phyloP scores from a whole-genome alignment of 352 stramenopile genomes.

The Pythium coloratum region DNA sequence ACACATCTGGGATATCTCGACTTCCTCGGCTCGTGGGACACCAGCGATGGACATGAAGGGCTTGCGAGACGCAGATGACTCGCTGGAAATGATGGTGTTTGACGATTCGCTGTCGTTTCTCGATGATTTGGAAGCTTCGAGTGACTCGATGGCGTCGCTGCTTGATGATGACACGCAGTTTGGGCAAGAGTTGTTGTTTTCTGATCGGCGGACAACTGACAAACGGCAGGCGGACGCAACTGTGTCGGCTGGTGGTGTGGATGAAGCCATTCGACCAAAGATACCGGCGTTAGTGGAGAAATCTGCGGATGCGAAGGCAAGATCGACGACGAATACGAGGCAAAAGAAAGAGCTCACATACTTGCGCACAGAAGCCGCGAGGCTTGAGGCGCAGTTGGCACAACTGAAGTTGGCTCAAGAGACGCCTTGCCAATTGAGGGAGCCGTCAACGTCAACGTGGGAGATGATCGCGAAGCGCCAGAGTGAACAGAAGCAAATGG shows the following conservation, averaged over 20 bases:
- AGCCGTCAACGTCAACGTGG: conserved; percentile 21
- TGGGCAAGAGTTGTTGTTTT: too few species aligned
- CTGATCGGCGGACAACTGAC: neutral
- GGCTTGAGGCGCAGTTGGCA: conserved; percentile 29
- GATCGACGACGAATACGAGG: neutral
- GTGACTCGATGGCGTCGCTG: neutral
- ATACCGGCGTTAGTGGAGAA: neutral
- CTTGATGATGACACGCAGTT: neutral
- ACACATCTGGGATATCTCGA: too few species aligned
- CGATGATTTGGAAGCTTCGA: neutral
- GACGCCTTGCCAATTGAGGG: too few species aligned
- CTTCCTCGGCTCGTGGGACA: too few species aligned
- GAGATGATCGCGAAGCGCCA: conserved; percentile 42
- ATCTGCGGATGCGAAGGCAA: neutral
- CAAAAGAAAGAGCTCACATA: conserved; percentile 40
- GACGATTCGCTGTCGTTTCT: conserved; percentile 1
- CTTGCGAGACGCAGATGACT: neutral
- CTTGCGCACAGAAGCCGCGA: conserved; percentile 25
- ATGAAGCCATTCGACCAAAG: too few species aligned
- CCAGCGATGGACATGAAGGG: too few species aligned
- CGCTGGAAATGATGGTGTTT: conserved; percentile 1
- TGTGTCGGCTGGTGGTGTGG: too few species aligned
- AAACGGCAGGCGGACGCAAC: too few species aligned
- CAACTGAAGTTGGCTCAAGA: neutral
- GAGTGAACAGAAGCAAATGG: conserved; percentile 33